A percentile compares a stretch with the other conserved stretches of the same genome.
phyloP scores from a whole-genome alignment of 139 green algal species.

The Pycnococcus provasolii region DNA sequence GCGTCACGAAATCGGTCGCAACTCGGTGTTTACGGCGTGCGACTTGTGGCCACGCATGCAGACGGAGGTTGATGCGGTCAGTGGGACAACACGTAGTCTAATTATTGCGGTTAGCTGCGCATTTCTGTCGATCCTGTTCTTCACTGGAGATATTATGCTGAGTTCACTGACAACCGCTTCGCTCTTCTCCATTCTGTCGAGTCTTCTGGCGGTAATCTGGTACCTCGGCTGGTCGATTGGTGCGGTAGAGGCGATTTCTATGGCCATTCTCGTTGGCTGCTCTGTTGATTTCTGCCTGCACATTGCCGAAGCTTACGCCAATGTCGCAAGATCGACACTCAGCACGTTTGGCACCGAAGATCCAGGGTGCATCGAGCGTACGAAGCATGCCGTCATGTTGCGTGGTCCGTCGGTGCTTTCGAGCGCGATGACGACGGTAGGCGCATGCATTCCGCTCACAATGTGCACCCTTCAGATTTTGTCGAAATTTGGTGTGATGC shows the following conservation, averaged over 20 bases:
- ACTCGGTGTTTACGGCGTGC: background rate
- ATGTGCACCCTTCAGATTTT: no score
- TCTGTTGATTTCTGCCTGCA: constrained; percentile 20
- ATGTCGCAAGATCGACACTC: background rate
- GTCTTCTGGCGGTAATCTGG: constrained; percentile 10
- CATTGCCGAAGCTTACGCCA: constrained; percentile 14
- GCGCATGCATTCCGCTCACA: no score
- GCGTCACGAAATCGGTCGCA: no score
- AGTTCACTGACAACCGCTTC: background rate
- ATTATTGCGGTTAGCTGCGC: constrained; percentile 1
- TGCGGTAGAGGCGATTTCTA: constrained; percentile 18
- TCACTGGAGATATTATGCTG: constrained; percentile 3
- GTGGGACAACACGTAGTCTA: background rate
- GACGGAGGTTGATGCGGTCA: constrained; percentile 17
- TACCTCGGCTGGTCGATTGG: constrained; percentile 10
- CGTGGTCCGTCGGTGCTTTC: no score
- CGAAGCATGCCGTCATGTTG: no score
- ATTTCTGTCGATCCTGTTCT: constrained; percentile 20
- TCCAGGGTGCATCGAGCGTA: no score
- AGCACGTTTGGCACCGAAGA: no score
- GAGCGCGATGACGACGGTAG: no score
- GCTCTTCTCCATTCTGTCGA: constrained; percentile 13
- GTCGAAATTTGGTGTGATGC: no score
- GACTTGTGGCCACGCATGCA: constrained; percentile 18
- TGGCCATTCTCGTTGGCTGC: constrained; percentile 25